phyloP scores from a whole-genome alignment of 495 filamentous ascomycete species.

The Penicillium mononematosum region DNA sequence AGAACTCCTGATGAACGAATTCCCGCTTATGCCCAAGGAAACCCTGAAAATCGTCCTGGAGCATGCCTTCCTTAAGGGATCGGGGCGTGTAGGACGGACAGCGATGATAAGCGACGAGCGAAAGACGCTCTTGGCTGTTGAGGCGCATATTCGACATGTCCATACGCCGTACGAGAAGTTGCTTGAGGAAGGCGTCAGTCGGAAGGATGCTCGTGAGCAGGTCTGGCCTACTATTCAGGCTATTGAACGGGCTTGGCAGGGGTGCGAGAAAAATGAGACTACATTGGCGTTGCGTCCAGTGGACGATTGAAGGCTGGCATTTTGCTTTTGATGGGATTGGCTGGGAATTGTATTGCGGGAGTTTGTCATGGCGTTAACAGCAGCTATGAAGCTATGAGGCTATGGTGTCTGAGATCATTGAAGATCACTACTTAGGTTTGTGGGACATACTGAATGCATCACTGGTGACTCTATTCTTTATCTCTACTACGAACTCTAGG shows the following conservation, averaged over 20 bases:
- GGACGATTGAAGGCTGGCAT: neutral
- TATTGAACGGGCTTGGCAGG: constrained; percentile 37
- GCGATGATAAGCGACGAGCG: constrained; percentile 32
- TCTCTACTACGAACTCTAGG: too few relatives aligned
- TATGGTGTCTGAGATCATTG: neutral
- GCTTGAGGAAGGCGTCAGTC: constrained; percentile 27
- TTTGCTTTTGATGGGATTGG: neutral
- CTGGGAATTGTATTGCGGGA: neutral
- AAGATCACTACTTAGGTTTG: neutral
- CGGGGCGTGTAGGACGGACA: constrained; percentile 50
- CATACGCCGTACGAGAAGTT: constrained; percentile 49
- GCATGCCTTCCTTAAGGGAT: constrained; percentile 50
- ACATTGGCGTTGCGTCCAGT: constrained; percentile 1
- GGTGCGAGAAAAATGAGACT: neutral
- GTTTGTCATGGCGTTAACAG: neutral
- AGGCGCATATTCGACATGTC: constrained; percentile 52
- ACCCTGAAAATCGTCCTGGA: constrained; percentile 39
- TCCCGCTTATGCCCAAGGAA: constrained; percentile 43
- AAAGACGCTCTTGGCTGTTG: constrained; percentile 45
- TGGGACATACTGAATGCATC: neutral
- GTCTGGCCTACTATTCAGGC: constrained; percentile 31
- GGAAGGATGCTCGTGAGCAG: constrained; percentile 25
- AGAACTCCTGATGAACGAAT: constrained; percentile 35
- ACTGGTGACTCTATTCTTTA: neutral
- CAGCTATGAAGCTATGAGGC: neutral